phyloP scores from a whole-genome alignment of 2,329 filamentous ascomycete species.

The Epichloe coenophiala region DNA sequence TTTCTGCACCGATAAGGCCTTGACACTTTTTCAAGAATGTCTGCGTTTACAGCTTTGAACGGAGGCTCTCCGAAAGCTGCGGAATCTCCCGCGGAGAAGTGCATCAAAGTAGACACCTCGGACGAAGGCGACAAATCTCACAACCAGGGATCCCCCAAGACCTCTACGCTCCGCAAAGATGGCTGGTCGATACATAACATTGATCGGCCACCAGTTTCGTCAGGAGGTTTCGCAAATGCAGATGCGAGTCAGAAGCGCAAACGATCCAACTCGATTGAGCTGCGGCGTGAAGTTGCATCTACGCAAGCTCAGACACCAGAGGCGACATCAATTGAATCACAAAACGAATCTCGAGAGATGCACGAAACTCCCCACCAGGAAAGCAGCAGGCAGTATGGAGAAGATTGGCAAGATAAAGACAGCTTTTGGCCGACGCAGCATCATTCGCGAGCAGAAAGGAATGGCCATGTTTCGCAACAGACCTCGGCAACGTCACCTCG shows the following conservation, averaged over 20 bases:
- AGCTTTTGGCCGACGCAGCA: conserved; percentile 32
- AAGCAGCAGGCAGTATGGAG: conserved; percentile 30
- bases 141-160: conserved; percentile 14
- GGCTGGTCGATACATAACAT: conserved; percentile 26
- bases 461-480: conserved; percentile 31
- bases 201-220: conserved; percentile 29
- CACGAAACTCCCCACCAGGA: conserved; percentile 31
- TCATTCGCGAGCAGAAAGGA: conserved; percentile 33
- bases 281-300: conserved; percentile 21
- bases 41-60: conserved; percentile 39
- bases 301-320: conserved; percentile 23
- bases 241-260: conserved; percentile 51
- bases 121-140: conserved; percentile 19
- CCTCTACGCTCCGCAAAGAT: conserved; percentile 21
- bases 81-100: conserved; percentile 19
- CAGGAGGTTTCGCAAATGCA: conserved; percentile 27
- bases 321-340: conserved; percentile 15
- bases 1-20: not conserved
- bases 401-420: conserved; percentile 35
- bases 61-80: conserved; percentile 32
- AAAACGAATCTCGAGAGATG: conserved; percentile 26
- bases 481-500: conserved; percentile 31
- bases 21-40: conserved; percentile 22
- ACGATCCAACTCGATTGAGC: conserved; percentile 50
- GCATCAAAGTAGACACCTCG: conserved; percentile 17